A percentile compares a stretch with the other conserved stretches of the same genome.
Evolutionary conservation across 2,329 filamentous ascomycete genomes (phyloP).

Genomic region (Tetracladium maxilliforme): DNA sequence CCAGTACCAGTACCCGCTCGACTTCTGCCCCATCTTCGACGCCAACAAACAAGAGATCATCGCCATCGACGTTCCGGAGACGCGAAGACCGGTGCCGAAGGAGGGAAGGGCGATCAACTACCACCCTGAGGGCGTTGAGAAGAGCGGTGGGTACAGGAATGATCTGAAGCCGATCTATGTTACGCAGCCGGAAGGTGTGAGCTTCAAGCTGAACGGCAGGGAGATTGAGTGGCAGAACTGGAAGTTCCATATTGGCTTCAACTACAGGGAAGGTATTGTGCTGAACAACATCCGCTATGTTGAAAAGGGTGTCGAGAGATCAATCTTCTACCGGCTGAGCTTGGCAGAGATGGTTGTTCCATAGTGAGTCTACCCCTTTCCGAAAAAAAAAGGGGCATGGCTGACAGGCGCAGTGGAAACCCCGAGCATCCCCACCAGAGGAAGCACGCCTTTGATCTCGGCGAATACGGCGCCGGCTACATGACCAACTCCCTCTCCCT

Average conservation of each 20-base stretch:
- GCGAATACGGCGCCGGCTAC: constrained; percentile 70
- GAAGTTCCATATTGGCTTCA: constrained; percentile 87
- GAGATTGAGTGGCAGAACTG: constrained; percentile 84
- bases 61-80: constrained; percentile 68
- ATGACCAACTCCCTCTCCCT: constrained; percentile 68
- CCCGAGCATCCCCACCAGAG: constrained; percentile 68
- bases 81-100: constrained; percentile 61
- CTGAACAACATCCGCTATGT: constrained; percentile 83
- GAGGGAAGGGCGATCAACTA: constrained; percentile 69
- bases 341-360: constrained; percentile 91
- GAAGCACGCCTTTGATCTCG: constrained; percentile 70
- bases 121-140: constrained; percentile 56
- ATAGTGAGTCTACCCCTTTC: too few species aligned
- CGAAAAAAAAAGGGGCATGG: constrained; percentile 8
- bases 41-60: constrained; percentile 64
- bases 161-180: constrained; percentile 81
- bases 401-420: constrained; percentile 47
- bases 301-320: constrained; percentile 63
- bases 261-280: constrained; percentile 84
- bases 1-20: constrained; percentile 82
- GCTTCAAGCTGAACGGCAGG: constrained; percentile 63
- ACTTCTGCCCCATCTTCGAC: constrained; percentile 90
- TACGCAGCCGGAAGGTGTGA: constrained; percentile 78
- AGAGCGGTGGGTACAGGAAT: constrained; percentile 58
- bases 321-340: constrained; percentile 79